These are phyloP conservation scores for Tritrichomonas foetus DNA, from an alignment of 208 protist species.

Conservation along the genomic window DNA sequence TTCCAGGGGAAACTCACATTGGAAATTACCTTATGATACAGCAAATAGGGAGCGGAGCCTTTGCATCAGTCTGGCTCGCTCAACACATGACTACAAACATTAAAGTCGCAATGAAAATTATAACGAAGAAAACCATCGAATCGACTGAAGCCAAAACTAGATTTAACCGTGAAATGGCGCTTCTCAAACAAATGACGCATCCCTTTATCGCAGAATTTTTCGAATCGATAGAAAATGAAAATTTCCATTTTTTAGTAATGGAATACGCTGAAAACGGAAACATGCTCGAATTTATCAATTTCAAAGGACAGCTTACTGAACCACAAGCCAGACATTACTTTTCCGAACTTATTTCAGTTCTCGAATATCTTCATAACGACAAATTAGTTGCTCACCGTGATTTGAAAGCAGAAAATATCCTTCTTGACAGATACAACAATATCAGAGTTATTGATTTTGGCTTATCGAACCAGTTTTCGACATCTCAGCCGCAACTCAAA, in stretches of 20 bases:
- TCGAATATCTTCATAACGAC: not conserved
- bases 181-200: not conserved
- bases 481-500: not conserved
- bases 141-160: not conserved
- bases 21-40: not conserved
- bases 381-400: not conserved
- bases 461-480: not conserved
- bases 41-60: not conserved
- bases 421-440: not conserved
- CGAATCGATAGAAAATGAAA: not conserved
- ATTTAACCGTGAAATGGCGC: not conserved
- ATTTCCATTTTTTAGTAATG: not conserved
- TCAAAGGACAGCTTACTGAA: not conserved
- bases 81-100: not conserved
- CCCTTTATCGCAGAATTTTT: not conserved
- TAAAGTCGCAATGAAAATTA: not conserved
- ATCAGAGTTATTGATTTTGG: constrained; percentile 39
- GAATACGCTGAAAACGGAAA: not conserved
- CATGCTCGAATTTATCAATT: not conserved
- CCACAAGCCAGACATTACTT: not conserved
- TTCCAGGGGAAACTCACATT: not conserved
- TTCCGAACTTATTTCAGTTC: not conserved
- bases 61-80: not conserved
- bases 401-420: constrained; percentile 19
- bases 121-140: not conserved